These are phyloP conservation scores for Alternaria ventricosa DNA, from an alignment of 2,329 filamentous ascomycete genomes.

Conservation along the genomic window DNA sequence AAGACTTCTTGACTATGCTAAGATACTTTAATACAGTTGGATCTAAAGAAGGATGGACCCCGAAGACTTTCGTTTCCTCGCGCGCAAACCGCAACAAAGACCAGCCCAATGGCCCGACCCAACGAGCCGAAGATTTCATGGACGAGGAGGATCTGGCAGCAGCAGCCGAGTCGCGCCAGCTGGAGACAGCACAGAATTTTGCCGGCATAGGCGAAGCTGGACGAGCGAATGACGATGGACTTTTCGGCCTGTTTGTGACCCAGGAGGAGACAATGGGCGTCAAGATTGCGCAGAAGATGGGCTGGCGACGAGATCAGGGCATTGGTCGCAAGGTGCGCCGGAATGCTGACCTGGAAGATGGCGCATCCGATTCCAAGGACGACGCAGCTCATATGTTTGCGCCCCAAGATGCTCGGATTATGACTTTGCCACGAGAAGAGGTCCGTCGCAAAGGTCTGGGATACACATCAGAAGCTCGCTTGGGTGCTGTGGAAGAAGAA, in stretches of 20 bases:
- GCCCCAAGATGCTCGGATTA: constrained; percentile 77
- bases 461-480: constrained; percentile 64
- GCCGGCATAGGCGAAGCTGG: constrained; percentile 75
- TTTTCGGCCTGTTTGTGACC: constrained; percentile 75
- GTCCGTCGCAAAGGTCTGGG: constrained; percentile 73
- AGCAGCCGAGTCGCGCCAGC: constrained; percentile 75
- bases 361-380: constrained; percentile 45
- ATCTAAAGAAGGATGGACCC: constrained; percentile 97
- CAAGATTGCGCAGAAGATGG: constrained; percentile 87
- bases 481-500: constrained; percentile 49
- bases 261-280: constrained; percentile 86
- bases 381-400: constrained; percentile 75
- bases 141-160: constrained; percentile 94
- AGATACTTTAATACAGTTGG: constrained; percentile 98
- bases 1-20: constrained; percentile 48
- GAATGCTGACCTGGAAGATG: constrained; percentile 70
- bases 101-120: constrained; percentile 59
- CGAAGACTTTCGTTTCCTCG: constrained; percentile 89
- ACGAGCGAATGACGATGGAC: constrained; percentile 57
- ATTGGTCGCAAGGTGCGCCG: constrained; percentile 86
- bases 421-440: constrained; percentile 68
- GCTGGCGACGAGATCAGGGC: constrained; percentile 93
- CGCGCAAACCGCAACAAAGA: constrained; percentile 78
- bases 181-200: constrained; percentile 77
- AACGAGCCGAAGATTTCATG: constrained; percentile 91